These are phyloP conservation scores for Trichoderma brevicompactum DNA, from an alignment of 2,329 filamentous ascomycete species.

Conservation along the genomic window DNA sequence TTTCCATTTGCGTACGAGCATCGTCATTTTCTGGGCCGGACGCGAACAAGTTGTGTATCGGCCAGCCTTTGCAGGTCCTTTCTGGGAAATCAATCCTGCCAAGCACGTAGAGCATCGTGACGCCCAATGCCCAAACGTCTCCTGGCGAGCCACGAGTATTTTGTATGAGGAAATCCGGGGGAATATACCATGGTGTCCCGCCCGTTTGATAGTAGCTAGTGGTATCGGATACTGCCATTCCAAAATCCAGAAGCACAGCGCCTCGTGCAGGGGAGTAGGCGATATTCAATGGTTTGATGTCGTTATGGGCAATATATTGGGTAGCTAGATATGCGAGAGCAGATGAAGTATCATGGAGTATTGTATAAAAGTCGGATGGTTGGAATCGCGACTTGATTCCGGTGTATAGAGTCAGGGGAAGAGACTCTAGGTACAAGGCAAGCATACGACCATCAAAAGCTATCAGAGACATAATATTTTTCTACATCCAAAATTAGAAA, in stretches of 20 bases:
- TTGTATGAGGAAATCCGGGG: neutral
- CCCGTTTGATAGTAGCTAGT: neutral
- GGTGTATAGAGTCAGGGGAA: neutral
- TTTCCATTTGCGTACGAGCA: neutral
- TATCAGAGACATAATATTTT: slow-evolving; percentile 4
- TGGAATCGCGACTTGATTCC: neutral
- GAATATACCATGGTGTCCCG: slow-evolving; percentile 12
- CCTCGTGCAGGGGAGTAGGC: slow-evolving; percentile 24
- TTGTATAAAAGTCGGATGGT: neutral
- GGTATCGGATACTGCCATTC: neutral
- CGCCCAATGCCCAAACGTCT: slow-evolving; percentile 11
- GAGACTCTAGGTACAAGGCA: neutral
- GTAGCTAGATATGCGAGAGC: slow-evolving; percentile 3
- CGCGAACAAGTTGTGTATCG: neutral
- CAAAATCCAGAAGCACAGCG: slow-evolving; percentile 27
- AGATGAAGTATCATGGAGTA: neutral
- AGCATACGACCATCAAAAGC: slow-evolving; percentile 19
- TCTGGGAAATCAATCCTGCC: slow-evolving; percentile 13
- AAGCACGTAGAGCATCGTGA: slow-evolving; percentile 16
- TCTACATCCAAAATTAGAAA: neutral
- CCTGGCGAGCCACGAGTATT: neutral
- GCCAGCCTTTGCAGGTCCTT: neutral
- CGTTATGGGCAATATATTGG: slow-evolving; percentile 2
- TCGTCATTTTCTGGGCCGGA: too few species aligned
- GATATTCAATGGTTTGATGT: slow-evolving; percentile 23